Evolutionary conservation across 2,329 filamentous ascomycete genomes (phyloP).

Genomic region (Paracorniculantispora psalliotae): DNA sequence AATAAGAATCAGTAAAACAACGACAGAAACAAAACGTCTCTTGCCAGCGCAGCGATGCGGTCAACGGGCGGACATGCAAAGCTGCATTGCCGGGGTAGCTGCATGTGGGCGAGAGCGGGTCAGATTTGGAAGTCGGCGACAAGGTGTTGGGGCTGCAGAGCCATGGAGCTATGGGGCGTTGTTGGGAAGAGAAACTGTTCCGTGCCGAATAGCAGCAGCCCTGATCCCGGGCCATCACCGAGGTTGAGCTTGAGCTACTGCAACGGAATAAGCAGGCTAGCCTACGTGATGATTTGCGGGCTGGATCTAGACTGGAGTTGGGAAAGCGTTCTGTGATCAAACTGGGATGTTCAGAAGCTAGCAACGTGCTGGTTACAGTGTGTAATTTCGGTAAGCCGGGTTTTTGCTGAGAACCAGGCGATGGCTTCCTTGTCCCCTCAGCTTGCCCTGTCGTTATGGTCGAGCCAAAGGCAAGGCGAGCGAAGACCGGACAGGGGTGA

Average conservation of each 20-base stretch:
- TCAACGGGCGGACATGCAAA: slow-evolving; percentile 5
- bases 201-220: not conserved
- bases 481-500: not conserved
- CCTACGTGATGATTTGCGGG: not conserved
- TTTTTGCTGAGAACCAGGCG: not conserved
- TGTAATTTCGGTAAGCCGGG: not conserved
- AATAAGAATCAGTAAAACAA: not conserved
- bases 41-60: not conserved
- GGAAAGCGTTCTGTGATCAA: not conserved
- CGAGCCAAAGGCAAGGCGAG: not conserved
- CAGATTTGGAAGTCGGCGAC: not conserved
- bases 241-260: not conserved
- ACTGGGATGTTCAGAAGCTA: not conserved
- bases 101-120: not conserved
- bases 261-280: not conserved
- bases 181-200: not conserved
- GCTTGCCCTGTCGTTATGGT: not conserved
- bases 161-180: not conserved
- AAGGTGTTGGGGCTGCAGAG: not conserved
- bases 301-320: not conserved
- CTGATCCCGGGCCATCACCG: not conserved
- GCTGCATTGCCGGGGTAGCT: slow-evolving; percentile 6
- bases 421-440: not conserved
- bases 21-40: not conserved
- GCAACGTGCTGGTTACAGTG: not conserved